Evolutionary conservation across 2,329 filamentous ascomycete species (phyloP).

Genomic region (Aspergillus pseudonomiae): DNA sequence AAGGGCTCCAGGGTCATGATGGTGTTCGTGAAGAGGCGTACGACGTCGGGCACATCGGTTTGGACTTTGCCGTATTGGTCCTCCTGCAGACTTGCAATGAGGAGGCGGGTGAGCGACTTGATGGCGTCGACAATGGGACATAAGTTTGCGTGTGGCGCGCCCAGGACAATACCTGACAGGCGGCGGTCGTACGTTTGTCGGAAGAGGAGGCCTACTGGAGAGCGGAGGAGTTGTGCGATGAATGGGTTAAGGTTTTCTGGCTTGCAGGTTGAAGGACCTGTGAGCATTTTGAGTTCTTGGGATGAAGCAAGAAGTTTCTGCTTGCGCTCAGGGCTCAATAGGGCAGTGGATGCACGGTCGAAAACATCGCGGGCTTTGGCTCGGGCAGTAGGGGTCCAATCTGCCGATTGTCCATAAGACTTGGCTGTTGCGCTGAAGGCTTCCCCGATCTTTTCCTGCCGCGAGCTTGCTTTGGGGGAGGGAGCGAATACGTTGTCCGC

Average conservation of each 20-base stretch:
- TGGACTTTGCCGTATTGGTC: conserved; percentile 88
- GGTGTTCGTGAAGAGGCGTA: conserved; percentile 71
- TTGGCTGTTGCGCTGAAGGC: conserved; percentile 49
- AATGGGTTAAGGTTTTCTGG: conserved; percentile 55
- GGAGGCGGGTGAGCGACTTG: conserved; percentile 69
- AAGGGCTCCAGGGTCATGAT: conserved; percentile 72
- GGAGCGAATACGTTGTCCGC: conserved; percentile 52
- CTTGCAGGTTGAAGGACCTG: conserved; percentile 42
- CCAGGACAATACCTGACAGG: conserved; percentile 69
- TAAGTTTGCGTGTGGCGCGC: conserved; percentile 70
- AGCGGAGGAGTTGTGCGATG: conserved; percentile 52
- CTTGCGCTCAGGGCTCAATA: conserved; percentile 46
- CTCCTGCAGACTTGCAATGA: conserved; percentile 74
- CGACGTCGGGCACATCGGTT: conserved; percentile 72
- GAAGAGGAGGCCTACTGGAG: conserved; percentile 67
- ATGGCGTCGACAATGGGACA: conserved; percentile 71
- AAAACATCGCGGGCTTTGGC: conserved; percentile 42
- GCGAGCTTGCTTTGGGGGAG: conserved; percentile 39
- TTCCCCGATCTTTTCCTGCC: conserved; percentile 41
- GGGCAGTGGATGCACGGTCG: conserved; percentile 41
- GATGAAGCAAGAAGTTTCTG: conserved; percentile 40
- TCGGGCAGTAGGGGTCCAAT: conserved; percentile 47
- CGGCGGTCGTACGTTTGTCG: conserved; percentile 69
- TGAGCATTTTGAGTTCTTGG: conserved; percentile 42
- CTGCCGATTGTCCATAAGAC: conserved; percentile 48